A percentile compares a stretch with the other conserved stretches of the same genome.
Evolutionary conservation across 805 yeast species (phyloP).

Genomic region (Sugiyamaella valdiviana): DNA sequence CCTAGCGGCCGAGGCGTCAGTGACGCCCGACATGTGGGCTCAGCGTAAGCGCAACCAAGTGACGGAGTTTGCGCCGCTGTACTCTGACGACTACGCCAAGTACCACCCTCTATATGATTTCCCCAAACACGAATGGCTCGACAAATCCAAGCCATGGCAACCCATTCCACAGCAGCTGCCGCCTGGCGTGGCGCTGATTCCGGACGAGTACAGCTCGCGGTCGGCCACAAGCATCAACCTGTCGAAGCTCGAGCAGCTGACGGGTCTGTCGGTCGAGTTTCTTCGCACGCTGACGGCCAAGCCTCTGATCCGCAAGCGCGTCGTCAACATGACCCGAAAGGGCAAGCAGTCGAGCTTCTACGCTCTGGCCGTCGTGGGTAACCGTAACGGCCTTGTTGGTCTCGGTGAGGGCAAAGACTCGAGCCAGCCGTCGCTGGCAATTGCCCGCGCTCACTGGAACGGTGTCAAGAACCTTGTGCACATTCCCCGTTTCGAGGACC

Average conservation of each 20-base stretch:
- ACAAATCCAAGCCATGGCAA: conserved; percentile 49
- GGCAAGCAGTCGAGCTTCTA: conserved; percentile 83
- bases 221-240: conserved; percentile 30
- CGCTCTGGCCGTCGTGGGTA: conserved; percentile 85
- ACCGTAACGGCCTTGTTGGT: conserved; percentile 88
- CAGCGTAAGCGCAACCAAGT: conserved; percentile 39
- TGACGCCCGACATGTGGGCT: conserved; percentile 57
- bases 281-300: conserved; percentile 54
- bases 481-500: conserved; percentile 81
- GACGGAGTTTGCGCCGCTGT: conserved; percentile 59
- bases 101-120: conserved; percentile 74
- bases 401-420: conserved; percentile 92
- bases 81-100: conserved; percentile 62
- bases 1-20: conserved; percentile 67
- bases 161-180: conserved; percentile 50
- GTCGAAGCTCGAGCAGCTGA: conserved; percentile 28
- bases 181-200: conserved; percentile 38
- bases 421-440: conserved; percentile 66
- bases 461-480: conserved; percentile 80
- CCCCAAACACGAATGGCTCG: conserved; percentile 42
- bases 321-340: conserved; percentile 84
- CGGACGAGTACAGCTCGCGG: conserved; percentile 27
- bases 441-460: conserved; percentile 82
- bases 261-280: conserved; percentile 45
- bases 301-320: conserved; percentile 48